Evolutionary conservation across 139 green algal species (phyloP).

Genomic region (Chlamydomonas applanata): DNA sequence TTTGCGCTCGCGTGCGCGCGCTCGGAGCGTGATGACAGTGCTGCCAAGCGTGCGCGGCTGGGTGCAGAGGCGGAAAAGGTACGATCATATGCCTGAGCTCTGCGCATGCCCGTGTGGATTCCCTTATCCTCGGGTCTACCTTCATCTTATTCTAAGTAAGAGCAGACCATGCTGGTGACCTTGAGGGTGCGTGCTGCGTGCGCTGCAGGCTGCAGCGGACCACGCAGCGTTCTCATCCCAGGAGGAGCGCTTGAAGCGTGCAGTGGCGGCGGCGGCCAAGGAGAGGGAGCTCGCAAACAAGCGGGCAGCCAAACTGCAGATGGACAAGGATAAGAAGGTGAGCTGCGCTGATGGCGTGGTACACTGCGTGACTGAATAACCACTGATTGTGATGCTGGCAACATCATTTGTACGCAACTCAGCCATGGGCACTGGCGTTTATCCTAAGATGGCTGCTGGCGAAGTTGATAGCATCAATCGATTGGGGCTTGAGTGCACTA

Average conservation of each 20-base stretch:
- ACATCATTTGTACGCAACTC: neutral
- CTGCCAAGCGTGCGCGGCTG: conserved; percentile 13
- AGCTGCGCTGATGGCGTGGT: no score
- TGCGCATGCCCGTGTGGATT: no score
- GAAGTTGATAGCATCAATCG: no score
- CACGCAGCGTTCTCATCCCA: neutral
- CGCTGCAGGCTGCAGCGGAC: conserved; percentile 20
- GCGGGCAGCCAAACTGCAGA: conserved; percentile 67
- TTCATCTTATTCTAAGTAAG: no score
- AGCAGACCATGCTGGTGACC: no score
- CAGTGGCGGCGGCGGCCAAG: conserved; percentile 23
- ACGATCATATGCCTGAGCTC: no score
- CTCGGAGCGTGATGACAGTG: conserved; percentile 34
- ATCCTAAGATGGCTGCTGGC: no score
- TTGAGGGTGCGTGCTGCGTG: conserved; percentile 34
- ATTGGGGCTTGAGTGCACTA: no score
- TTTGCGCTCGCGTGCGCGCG: conserved; percentile 82
- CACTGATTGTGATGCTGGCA: neutral
- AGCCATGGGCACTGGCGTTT: no score
- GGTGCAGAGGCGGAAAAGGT: conserved; percentile 7
- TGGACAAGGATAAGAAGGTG: conserved; percentile 62
- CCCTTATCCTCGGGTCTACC: no score
- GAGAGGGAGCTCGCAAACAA: conserved; percentile 59
- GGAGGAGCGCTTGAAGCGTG: conserved; percentile 20
- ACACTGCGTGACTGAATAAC: no score